Percentiles rank a stretch among this genome's conserved stretches.
These are phyloP conservation scores for Fusarium xylarioides DNA, from an alignment of 2,329 filamentous ascomycete genomes.

Conservation along the genomic window DNA sequence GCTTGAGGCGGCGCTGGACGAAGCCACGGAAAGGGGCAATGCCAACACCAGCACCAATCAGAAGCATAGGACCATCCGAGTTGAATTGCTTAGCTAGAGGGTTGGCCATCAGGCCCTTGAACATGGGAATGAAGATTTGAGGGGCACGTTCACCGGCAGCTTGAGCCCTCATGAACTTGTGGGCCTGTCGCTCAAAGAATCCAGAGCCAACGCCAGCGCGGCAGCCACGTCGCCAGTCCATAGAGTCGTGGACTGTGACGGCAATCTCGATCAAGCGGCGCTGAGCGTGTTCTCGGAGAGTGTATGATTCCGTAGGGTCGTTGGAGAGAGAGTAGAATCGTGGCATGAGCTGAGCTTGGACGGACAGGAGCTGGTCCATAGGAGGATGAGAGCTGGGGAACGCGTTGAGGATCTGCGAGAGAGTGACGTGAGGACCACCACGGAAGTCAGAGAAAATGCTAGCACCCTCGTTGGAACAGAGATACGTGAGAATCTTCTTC, in stretches of 20 bases:
- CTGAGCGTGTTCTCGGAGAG: slow-evolving; percentile 72
- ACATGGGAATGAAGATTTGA: slow-evolving; percentile 89
- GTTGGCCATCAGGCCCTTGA: slow-evolving; percentile 97
- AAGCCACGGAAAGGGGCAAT: slow-evolving; percentile 98
- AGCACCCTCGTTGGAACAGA: slow-evolving; percentile 90
- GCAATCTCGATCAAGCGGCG: slow-evolving; percentile 92
- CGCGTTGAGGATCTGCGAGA: slow-evolving; percentile 86
- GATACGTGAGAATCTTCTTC: slow-evolving; percentile 86
- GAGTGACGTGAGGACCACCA: slow-evolving; percentile 84
- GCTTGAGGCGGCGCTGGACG: slow-evolving; percentile 91
- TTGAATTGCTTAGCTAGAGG: slow-evolving; percentile 92
- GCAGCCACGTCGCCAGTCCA: slow-evolving; percentile 76
- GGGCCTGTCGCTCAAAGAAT: slow-evolving; percentile 88
- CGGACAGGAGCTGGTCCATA: slow-evolving; percentile 80
- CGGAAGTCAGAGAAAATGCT: slow-evolving; percentile 93
- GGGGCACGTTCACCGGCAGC: slow-evolving; percentile 63
- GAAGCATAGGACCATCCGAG: slow-evolving; percentile 93
- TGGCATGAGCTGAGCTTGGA: slow-evolving; percentile 90
- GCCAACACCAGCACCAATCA: slow-evolving; percentile 95
- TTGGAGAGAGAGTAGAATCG: slow-evolving; percentile 98
- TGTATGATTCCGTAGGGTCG: slow-evolving; percentile 83
- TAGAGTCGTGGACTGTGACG: slow-evolving; percentile 91
- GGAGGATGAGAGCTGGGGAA: slow-evolving; percentile 94
- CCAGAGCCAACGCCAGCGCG: slow-evolving; percentile 91
- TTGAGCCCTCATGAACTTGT: slow-evolving; percentile 74